Evolutionary conservation across 495 filamentous ascomycete species (phyloP).

Genomic region (Daldinia bambusicola): DNA sequence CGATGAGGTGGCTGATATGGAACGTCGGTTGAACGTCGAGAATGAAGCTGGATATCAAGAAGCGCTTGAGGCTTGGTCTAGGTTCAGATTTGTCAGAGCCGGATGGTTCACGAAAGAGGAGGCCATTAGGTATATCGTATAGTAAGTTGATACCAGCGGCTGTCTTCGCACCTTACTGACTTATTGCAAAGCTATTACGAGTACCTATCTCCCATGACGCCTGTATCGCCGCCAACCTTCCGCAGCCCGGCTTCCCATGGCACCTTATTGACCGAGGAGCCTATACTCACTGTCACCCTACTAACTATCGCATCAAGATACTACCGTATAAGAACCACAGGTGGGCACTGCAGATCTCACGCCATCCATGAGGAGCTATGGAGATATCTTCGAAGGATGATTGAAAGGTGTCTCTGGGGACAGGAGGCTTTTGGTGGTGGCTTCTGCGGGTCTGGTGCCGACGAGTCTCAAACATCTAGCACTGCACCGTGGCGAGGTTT

Average conservation of each 20-base stretch:
- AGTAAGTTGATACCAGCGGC: conserved; percentile 63
- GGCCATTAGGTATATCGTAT: conserved; percentile 90
- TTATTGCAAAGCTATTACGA: conserved; percentile 76
- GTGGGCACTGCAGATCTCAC: conserved; percentile 82
- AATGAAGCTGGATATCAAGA: conserved; percentile 66
- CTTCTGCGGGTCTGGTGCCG: conserved; percentile 79
- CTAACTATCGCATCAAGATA: conserved; percentile 92
- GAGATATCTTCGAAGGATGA: conserved; percentile 92
- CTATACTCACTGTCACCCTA: conserved; percentile 88
- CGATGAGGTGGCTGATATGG: conserved; percentile 52
- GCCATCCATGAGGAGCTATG: conserved; percentile 97
- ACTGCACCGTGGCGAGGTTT: conserved; percentile 67
- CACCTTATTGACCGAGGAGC: conserved; percentile 85
- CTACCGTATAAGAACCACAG: conserved; percentile 78
- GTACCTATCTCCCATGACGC: conserved; percentile 88
- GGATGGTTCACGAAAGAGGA: conserved; percentile 97
- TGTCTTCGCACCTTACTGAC: conserved; percentile 31
- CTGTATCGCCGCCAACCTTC: conserved; percentile 87
- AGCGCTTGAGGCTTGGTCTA: conserved; percentile 85
- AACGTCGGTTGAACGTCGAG: conserved; percentile 48
- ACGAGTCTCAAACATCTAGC: conserved; percentile 70
- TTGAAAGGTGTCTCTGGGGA: conserved; percentile 92
- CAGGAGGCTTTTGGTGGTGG: conserved; percentile 93
- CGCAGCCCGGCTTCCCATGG: conserved; percentile 76
- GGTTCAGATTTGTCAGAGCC: conserved; percentile 89